These are phyloP conservation scores for Fusarium sp. DNA, from an alignment of 2,329 filamentous ascomycete genomes.

Conservation along the genomic window DNA sequence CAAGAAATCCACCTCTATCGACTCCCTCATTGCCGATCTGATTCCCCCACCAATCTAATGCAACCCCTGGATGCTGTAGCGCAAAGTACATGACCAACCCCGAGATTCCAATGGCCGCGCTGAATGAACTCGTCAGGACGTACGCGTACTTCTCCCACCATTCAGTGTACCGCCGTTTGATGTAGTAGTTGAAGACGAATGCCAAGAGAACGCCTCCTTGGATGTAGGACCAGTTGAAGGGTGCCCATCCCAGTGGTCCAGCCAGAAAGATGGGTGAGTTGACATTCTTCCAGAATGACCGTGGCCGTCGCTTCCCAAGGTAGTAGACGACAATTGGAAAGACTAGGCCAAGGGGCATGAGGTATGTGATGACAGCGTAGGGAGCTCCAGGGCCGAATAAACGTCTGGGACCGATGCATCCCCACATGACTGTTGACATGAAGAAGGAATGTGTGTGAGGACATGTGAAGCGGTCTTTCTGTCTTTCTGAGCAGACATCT, in stretches of 20 bases:
- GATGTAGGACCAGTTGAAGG: conserved; percentile 45
- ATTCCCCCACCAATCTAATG: conserved; percentile 44
- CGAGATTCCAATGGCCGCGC: conserved; percentile 43
- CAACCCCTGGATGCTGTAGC: conserved; percentile 33
- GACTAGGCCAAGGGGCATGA: conserved; percentile 31
- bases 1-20: conserved; percentile 35
- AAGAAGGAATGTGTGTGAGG: conserved; percentile 65
- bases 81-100: conserved; percentile 45
- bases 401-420: conserved; percentile 73
- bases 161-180: conserved; percentile 38
- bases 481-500: conserved; percentile 64
- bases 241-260: conserved; percentile 42
- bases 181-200: conserved; percentile 43
- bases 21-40: conserved; percentile 33
- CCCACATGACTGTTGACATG: conserved; percentile 75
- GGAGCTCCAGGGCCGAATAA: conserved; percentile 60
- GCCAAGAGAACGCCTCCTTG: conserved; percentile 39
- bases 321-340: conserved; percentile 37
- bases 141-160: conserved; percentile 49
- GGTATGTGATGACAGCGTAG: conserved; percentile 36
- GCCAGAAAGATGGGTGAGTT: conserved; percentile 41
- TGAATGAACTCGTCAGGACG: conserved; percentile 43
- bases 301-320: conserved; percentile 33
- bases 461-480: conserved; percentile 65
- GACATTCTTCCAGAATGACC: conserved; percentile 36